These are phyloP conservation scores for Hericium erinaceus DNA, from an alignment of 768 basidiomycete genomes.

Conservation along the genomic window DNA sequence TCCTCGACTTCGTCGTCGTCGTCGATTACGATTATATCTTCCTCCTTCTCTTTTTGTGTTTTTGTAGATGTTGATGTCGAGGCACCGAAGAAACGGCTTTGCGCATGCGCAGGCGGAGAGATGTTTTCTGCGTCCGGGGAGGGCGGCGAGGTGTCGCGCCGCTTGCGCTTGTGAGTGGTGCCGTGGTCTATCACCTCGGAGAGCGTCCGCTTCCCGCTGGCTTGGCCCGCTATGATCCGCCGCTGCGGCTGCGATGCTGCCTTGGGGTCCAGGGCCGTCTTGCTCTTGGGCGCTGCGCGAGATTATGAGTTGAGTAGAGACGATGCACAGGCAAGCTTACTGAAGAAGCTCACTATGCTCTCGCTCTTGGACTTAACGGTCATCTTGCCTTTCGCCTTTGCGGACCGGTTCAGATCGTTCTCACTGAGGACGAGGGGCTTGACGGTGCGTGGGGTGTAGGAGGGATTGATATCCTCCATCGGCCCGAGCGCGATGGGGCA, in stretches of 20 bases:
- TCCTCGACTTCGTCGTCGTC: conserved; percentile 28
- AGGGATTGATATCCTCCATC: conserved; percentile 74
- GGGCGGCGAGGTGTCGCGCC: conserved; percentile 17
- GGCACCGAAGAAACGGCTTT: conserved; percentile 15
- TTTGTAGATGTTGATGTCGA: not conserved
- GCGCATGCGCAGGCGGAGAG: conserved; percentile 5
- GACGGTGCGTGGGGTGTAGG: conserved; percentile 43
- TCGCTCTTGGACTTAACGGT: conserved; percentile 18
- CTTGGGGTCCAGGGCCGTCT: conserved; percentile 3
- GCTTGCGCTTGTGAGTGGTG: conserved; percentile 41
- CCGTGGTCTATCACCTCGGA: conserved; percentile 65
- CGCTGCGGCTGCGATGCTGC: conserved; percentile 3
- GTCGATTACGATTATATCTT: conserved; percentile 22
- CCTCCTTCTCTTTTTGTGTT: conserved; percentile 23
- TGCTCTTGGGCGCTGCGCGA: conserved; percentile 5
- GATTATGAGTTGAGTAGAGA: not conserved
- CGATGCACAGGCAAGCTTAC: conserved; percentile 28
- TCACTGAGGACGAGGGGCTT: conserved; percentile 29
- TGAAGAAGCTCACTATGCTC: conserved; percentile 49
- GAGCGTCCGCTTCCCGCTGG: conserved; percentile 71
- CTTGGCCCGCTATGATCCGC: conserved; percentile 34
- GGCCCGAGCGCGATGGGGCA: conserved; percentile 61
- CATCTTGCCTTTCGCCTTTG: conserved; percentile 37
- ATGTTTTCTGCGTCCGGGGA: conserved; percentile 27
- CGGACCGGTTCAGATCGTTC: conserved; percentile 10